These are phyloP conservation scores for Salix purpurea DNA, from an alignment of 345 rosid species.

Conservation along the genomic window DNA sequence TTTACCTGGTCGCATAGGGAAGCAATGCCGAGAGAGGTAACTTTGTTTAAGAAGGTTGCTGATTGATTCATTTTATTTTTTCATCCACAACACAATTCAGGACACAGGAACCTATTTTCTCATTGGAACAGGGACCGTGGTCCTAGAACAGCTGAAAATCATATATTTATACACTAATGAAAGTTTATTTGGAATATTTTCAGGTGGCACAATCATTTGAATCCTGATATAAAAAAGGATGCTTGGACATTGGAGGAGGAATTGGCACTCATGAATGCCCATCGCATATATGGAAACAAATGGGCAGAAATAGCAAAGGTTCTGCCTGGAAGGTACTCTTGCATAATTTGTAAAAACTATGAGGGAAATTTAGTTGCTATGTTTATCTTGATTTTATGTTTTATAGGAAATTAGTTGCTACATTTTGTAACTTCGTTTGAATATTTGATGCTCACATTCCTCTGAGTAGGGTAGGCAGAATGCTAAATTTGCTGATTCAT, in stretches of 20 bases:
- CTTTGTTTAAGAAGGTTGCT: not conserved
- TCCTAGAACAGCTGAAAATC: not conserved
- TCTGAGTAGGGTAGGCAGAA: not conserved
- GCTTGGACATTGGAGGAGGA: conserved; percentile 96
- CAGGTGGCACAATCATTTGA: conserved; percentile 99
- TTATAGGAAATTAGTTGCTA: not conserved
- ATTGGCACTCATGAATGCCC: conserved; percentile 72
- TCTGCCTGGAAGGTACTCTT: conserved; percentile 87
- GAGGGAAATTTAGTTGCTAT: conserved; percentile 1
- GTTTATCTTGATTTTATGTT: not conserved
- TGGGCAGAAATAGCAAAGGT: conserved; percentile 99
- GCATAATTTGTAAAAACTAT: not conserved
- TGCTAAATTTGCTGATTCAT: not conserved
- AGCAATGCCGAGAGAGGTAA: conserved; percentile 97
- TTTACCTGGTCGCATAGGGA: conserved; percentile 94
- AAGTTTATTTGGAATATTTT: conserved; percentile 17
- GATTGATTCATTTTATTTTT: not conserved
- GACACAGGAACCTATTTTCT: not conserved
- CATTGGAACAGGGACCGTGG: not conserved
- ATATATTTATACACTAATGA: not conserved
- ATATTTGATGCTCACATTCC: not conserved
- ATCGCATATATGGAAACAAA: conserved; percentile 68
- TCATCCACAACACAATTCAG: not conserved
- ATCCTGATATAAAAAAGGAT: conserved; percentile 88
- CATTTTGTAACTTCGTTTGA: not conserved